A percentile compares a stretch with the other conserved stretches of the same genome.
Conservation (phyloP, 345 rosid species). For the Salix arbutifolia region DNA sequence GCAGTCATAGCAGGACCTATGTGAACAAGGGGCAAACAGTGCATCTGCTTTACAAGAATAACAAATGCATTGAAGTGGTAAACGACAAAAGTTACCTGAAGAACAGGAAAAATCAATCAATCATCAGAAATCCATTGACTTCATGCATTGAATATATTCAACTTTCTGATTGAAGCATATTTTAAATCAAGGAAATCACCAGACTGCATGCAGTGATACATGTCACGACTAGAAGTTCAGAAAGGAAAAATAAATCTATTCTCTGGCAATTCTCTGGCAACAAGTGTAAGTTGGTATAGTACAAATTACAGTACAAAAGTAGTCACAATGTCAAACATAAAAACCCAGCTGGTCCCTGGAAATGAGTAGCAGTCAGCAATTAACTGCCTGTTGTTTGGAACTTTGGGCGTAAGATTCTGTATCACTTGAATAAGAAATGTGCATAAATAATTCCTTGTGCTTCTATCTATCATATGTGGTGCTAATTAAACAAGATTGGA, state of each 20-base stretch:
- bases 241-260: neutral
- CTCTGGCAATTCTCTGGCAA: neutral
- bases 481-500: neutral
- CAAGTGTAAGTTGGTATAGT: neutral
- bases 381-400: neutral
- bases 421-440: neutral
- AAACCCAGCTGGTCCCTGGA: neutral
- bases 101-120: constrained; percentile 19
- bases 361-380: neutral
- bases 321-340: neutral
- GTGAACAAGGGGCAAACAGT: constrained; percentile 71
- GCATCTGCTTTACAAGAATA: constrained; percentile 62
- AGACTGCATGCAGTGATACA: neutral
- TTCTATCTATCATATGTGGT: neutral
- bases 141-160: neutral
- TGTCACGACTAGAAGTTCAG: neutral
- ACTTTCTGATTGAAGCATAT: neutral
- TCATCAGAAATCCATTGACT: neutral
- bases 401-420: neutral
- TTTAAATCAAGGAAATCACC: neutral
- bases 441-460: neutral
- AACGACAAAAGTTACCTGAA: constrained; percentile 82
- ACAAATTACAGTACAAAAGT: neutral
- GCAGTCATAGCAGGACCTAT: constrained; percentile 86
- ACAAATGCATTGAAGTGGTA: constrained; percentile 89